Evolutionary conservation across 805 yeast species (phyloP), one percentile per base, ranked within the genome.

Genomic region (Lipomyces sp.): DNA sequence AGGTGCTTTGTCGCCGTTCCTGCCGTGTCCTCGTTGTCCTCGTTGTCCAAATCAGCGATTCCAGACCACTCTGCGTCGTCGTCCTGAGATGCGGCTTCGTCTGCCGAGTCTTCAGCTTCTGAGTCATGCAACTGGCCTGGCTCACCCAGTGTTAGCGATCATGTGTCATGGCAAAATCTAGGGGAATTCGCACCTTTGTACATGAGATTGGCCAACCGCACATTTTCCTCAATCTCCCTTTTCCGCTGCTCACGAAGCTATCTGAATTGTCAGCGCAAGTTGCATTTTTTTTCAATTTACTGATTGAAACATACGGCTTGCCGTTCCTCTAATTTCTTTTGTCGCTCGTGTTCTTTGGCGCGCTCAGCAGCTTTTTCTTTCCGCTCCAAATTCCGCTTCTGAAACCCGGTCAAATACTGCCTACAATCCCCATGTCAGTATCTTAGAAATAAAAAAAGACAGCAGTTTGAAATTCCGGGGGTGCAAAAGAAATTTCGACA

Each of bases 371-470:
- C 98, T 70, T 88, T 87, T 79, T 92, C 93, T 79, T 90, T 90
- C 77, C 98, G 84, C 74, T 90, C 90, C 18, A 94, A 76, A 76
- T 94, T 94, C 75, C 99, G 85, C 79, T 94, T 94, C 78, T 95
- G 98, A 77, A 94, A 94, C 53, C 99, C 99, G 2, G 98, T 94
- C 71, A 94, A 80, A 77, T 87, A 94, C 67, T 94, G 97, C 37
- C 80, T 77, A 32, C 69, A 18, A 10, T 8, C 33, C 29, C 53
- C 37, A 13, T 33, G 35, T 50, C 55, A 57, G 61, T 7, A 51
- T 51, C 54, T 24, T 24, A 24, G 24, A 24, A 24, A 24, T 24
- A 24, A 24, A 24, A 24, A 24, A 13, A 35, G 48, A 18, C 3
- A 53, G 39, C 39, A 35, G 13, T 42, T 13, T 3, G 15, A 4